Evolutionary conservation across 495 filamentous ascomycete genomes (phyloP).

Genomic region (Talaromyces liani): DNA sequence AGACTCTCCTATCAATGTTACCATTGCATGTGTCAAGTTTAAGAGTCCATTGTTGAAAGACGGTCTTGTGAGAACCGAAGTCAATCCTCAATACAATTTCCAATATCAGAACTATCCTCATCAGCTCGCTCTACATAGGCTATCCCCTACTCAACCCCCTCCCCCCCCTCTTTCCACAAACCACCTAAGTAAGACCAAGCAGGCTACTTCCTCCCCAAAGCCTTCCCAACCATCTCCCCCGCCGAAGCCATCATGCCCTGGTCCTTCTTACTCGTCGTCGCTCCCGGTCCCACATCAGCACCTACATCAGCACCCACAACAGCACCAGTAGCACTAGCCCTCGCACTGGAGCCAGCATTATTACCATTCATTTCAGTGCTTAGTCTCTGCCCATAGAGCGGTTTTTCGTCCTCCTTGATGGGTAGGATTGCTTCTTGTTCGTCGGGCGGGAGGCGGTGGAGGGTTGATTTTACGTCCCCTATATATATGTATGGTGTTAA

Average conservation of each 20-base stretch:
- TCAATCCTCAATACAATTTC: too few relatives aligned
- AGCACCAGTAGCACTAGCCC: not conserved
- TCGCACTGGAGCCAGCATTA: not conserved
- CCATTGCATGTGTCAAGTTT: not conserved
- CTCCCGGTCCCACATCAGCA: not conserved
- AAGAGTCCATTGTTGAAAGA: not conserved
- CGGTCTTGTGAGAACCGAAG: too few relatives aligned
- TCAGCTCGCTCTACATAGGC: not conserved
- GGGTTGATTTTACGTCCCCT: conserved; percentile 21
- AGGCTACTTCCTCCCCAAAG: conserved; percentile 1
- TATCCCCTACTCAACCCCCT: too few relatives aligned
- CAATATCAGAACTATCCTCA: not conserved
- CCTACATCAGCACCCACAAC: not conserved
- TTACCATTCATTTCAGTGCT: not conserved
- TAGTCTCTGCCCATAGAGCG: conserved; percentile 1
- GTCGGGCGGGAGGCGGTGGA: conserved; percentile 20
- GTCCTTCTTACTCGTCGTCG: conserved; percentile 1
- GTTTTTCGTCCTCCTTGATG: conserved; percentile 1
- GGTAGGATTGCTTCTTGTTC: conserved; percentile 1
- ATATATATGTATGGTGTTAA: too few relatives aligned
- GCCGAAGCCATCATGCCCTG: not conserved
- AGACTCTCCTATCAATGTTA: not conserved
- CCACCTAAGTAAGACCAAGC: not conserved
- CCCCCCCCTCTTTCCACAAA: not conserved
- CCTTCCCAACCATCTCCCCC: not conserved